Conservation (phyloP, 2,329 filamentous ascomycete species). For the Trichothecium roseum region DNA sequence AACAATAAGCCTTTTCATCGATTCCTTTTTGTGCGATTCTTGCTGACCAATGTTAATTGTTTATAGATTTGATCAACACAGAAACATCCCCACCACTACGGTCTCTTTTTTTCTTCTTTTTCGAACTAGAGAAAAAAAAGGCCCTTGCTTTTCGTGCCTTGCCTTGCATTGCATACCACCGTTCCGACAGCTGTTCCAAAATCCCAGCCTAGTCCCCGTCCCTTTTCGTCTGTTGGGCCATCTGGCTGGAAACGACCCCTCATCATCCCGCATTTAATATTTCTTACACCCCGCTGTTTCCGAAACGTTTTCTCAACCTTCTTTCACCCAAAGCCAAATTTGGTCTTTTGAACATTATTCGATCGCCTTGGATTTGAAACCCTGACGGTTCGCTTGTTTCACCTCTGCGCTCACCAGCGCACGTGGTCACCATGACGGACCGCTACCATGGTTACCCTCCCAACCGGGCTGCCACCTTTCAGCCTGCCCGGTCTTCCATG, state of each 20-base stretch:
- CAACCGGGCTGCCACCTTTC: conserved; percentile 33
- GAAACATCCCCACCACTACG: neutral
- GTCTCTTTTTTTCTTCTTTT: neutral
- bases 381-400: no score
- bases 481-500: conserved; percentile 42
- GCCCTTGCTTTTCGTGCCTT: conserved; percentile 6
- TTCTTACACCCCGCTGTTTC: neutral
- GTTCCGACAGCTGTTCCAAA: no score
- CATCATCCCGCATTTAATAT: neutral
- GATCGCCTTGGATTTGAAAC: no score
- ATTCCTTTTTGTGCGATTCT: no score
- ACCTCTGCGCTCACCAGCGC: no score
- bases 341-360: no score
- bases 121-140: no score
- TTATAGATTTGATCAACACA: neutral
- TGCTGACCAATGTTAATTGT: no score
- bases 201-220: no score
- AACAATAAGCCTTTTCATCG: neutral
- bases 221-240: no score
- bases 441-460: conserved; percentile 28
- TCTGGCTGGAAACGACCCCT: neutral
- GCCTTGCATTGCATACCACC: neutral
- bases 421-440: conserved; percentile 31
- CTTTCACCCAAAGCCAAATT: neutral
- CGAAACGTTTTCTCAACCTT: conserved; percentile 1